Conservation (phyloP, 148 eudicot genomes). For the Polygonum aviculare region DNA sequence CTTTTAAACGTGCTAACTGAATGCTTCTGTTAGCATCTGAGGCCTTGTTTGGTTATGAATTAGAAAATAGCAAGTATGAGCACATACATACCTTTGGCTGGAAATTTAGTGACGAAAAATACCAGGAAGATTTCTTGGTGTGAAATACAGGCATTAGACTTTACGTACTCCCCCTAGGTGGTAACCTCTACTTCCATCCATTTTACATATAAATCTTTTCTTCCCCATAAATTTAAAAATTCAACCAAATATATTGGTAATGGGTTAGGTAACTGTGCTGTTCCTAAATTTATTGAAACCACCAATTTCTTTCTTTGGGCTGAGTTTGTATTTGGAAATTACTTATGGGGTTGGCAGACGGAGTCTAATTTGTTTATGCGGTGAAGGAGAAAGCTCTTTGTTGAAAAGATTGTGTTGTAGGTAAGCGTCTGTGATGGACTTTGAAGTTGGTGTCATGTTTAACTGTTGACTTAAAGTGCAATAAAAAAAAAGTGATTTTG, state of each 20-base stretch:
- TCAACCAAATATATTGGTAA: background rate
- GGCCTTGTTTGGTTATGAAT: background rate
- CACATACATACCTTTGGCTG: background rate
- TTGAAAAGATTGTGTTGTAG: background rate
- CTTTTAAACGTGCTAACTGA: background rate
- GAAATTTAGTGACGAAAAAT: too few relatives aligned
- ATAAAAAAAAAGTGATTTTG: too few relatives aligned
- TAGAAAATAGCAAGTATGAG: background rate
- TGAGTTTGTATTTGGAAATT: background rate
- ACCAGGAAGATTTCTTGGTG: too few relatives aligned
- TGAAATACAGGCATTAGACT: too few relatives aligned
- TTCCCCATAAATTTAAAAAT: too few relatives aligned
- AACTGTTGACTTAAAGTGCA: background rate
- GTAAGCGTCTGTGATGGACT: background rate
- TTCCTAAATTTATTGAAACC: background rate
- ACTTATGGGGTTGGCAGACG: background rate
- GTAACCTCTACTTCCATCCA: too few relatives aligned
- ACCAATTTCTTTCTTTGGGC: background rate
- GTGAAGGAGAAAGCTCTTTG: background rate
- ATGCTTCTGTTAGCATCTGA: background rate
- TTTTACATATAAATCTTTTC: too few relatives aligned
- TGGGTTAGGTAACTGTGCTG: background rate
- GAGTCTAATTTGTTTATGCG: background rate
- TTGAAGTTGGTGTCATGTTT: background rate
- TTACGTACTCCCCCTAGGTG: too few relatives aligned